Evolutionary conservation across 441 rosid species (phyloP).

Genomic region (Manihot esculenta): DNA sequence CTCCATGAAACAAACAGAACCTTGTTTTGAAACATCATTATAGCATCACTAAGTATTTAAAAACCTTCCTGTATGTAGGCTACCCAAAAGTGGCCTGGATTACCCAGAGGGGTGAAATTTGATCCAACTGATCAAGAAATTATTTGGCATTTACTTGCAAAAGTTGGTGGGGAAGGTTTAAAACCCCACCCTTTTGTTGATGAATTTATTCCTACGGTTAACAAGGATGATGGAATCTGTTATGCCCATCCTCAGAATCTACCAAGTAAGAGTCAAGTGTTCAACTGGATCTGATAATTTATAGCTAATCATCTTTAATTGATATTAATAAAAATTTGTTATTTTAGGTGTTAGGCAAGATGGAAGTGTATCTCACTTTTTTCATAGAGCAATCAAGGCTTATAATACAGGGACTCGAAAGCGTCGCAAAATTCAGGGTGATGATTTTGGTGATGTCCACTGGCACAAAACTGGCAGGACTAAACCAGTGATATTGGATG

Average conservation of each 20-base stretch:
- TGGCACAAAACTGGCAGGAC: conserved; percentile 98
- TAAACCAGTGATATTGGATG: conserved; percentile 74
- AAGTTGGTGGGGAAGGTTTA: conserved; percentile 45
- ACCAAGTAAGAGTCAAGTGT: conserved; percentile 54
- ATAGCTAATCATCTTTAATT: neutral
- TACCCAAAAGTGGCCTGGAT: conserved; percentile 81
- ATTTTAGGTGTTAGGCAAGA: conserved; percentile 71
- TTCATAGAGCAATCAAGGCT: conserved; percentile 88
- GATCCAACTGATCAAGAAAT: conserved; percentile 96
- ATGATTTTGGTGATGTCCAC: conserved; percentile 75
- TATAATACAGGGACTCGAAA: conserved; percentile 89
- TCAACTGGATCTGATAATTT: conserved; percentile 15
- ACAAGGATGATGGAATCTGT: conserved; percentile 89
- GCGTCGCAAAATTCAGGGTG: conserved; percentile 86
- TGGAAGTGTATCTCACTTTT: conserved; percentile 77
- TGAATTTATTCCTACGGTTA: conserved; percentile 80
- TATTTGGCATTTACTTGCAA: conserved; percentile 80
- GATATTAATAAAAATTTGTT: neutral
- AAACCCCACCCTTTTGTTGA: conserved; percentile 69
- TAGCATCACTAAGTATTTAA: conserved; percentile 2
- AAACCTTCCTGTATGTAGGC: conserved; percentile 44
- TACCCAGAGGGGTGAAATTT: conserved; percentile 87
- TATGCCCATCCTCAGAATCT: conserved; percentile 92
- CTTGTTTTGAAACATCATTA: neutral
- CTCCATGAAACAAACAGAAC: no score